Percentiles rank a stretch among this genome's conserved stretches.
Conservation (phyloP, 148 eudicot species). For the Cornus suecica region DNA sequence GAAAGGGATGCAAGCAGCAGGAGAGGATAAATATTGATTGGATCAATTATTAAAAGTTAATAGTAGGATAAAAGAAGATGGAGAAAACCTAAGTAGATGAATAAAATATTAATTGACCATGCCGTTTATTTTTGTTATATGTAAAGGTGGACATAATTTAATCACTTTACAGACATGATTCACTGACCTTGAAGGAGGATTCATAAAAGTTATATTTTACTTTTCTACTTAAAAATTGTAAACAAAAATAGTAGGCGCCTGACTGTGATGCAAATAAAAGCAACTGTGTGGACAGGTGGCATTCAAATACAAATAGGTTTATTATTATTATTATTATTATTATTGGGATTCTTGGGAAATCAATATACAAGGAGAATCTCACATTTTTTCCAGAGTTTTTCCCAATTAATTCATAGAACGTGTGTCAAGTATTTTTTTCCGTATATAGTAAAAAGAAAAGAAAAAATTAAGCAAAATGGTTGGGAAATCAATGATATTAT, state of each 20-base stretch:
- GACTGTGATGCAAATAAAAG: conserved; percentile 1
- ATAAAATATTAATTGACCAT: conserved; percentile 16
- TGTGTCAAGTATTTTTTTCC: too few relatives aligned
- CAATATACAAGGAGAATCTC: too few relatives aligned
- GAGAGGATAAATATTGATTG: background rate
- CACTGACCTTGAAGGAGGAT: background rate
- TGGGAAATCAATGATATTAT: too few relatives aligned
- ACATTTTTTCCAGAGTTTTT: too few relatives aligned
- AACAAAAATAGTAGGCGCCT: conserved; percentile 3
- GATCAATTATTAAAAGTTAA: background rate
- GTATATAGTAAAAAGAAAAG: too few relatives aligned
- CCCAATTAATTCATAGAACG: too few relatives aligned
- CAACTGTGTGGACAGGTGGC: background rate
- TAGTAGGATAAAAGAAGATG: background rate
- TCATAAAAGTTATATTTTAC: background rate
- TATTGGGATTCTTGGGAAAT: too few relatives aligned
- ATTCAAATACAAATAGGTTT: too few relatives aligned
- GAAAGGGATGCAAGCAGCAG: background rate
- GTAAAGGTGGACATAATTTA: background rate
- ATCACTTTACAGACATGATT: background rate
- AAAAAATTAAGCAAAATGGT: too few relatives aligned
- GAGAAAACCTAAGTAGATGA: conserved; percentile 5
- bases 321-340: too few relatives aligned
- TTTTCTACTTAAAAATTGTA: background rate
- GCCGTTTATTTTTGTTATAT: background rate